Evolutionary conservation across 2,329 filamentous ascomycete species (phyloP).

Genomic region (Macrophomina phaseolina): DNA sequence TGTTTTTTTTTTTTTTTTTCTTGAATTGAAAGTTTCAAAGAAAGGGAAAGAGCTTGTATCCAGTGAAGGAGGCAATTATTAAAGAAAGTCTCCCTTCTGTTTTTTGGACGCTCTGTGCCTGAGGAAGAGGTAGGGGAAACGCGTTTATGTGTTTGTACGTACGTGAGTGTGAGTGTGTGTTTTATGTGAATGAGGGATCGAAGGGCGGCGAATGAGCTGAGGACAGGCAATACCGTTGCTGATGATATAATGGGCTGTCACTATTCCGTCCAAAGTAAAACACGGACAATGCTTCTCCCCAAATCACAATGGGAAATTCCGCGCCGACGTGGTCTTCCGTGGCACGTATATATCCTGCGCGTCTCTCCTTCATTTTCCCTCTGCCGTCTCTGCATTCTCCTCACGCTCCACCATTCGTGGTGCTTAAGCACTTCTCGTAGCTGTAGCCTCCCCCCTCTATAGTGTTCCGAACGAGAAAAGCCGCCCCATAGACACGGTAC

Average conservation of each 20-base stretch:
- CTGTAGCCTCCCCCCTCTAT: no score
- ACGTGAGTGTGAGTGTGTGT: no score
- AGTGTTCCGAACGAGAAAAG: no score
- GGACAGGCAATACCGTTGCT: neutral
- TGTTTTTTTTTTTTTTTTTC: neutral
- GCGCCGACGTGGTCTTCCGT: neutral
- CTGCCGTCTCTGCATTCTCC: no score
- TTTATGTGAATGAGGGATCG: neutral
- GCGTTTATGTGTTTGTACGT: no score
- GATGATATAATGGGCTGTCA: conserved; percentile 18
- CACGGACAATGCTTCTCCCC: neutral
- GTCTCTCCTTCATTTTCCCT: no score
- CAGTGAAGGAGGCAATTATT: neutral
- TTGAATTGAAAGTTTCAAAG: neutral
- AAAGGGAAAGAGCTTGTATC: neutral
- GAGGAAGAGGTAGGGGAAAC: neutral
- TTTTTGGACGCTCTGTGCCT: neutral
- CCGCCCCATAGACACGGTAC: no score
- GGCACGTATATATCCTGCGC: no score
- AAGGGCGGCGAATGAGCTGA: conserved; percentile 12
- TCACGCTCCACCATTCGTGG: no score
- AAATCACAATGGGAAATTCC: neutral
- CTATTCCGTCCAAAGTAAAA: conserved; percentile 7
- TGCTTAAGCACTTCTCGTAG: no score
- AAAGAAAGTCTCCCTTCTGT: neutral